Evolutionary conservation across 2,329 filamentous ascomycete species (phyloP).

Genomic region (Venturiaceae sp.): DNA sequence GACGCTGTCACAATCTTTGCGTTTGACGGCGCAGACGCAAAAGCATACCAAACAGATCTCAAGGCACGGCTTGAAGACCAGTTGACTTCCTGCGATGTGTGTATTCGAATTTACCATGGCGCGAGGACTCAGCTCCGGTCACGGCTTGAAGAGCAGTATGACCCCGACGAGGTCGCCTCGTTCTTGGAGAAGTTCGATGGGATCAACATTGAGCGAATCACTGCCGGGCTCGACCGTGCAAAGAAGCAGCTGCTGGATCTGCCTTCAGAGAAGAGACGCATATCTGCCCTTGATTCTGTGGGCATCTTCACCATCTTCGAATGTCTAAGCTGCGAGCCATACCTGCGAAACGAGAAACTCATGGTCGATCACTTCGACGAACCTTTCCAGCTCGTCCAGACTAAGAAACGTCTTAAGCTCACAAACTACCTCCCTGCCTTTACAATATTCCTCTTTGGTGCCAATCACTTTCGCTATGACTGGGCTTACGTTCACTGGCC

Average conservation of each 20-base stretch:
- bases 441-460: conserved; percentile 74
- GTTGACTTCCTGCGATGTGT: conserved; percentile 38
- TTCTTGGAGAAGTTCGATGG: conserved; percentile 36
- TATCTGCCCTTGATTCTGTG: conserved; percentile 22
- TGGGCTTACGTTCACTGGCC: conserved; percentile 64
- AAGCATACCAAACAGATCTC: conserved; percentile 30
- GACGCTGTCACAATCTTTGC: conserved; percentile 35
- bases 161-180: conserved; percentile 30
- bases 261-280: conserved; percentile 26
- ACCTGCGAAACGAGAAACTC: conserved; percentile 50
- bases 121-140: conserved; percentile 29
- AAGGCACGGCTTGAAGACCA: conserved; percentile 28
- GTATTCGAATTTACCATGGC: conserved; percentile 38
- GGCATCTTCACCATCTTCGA: conserved; percentile 80
- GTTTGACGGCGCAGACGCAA: conserved; percentile 37
- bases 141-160: conserved; percentile 31
- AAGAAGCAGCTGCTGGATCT: conserved; percentile 29
- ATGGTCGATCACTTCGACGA: conserved; percentile 60
- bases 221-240: conserved; percentile 30
- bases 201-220: conserved; percentile 35
- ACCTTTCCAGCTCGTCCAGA: conserved; percentile 73
- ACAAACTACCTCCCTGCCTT: conserved; percentile 70
- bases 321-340: conserved; percentile 72
- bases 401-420: conserved; percentile 68
- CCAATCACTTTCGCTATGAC: conserved; percentile 49